These are phyloP conservation scores for Abrus pulchellus DNA, from an alignment of 306 rosid species.

Conservation along the genomic window DNA sequence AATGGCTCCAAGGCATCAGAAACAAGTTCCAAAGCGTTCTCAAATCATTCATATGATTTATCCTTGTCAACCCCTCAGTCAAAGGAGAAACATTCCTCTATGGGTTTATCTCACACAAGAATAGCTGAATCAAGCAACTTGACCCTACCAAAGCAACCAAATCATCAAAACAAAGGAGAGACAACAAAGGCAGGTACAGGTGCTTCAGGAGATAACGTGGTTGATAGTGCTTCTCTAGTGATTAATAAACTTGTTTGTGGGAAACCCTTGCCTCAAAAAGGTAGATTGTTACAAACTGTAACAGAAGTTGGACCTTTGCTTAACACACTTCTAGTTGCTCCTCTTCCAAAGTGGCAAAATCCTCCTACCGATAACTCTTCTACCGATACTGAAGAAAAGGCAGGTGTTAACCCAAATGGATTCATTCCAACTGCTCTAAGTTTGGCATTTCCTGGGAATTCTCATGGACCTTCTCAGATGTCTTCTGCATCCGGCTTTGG, in stretches of 20 bases:
- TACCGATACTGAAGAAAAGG: constrained; percentile 14
- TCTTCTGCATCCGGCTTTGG: not conserved
- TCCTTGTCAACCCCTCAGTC: constrained; percentile 38
- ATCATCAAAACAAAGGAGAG: not conserved
- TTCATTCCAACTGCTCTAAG: constrained; percentile 50
- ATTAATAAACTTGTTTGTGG: constrained; percentile 45
- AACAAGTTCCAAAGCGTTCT: constrained; percentile 6
- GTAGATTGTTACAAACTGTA: constrained; percentile 58
- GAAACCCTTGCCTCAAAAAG: constrained; percentile 61
- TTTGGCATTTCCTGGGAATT: constrained; percentile 54
- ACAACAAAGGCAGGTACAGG: not conserved
- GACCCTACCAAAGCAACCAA: constrained; percentile 32
- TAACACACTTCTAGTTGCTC: constrained; percentile 59
- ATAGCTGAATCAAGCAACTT: constrained; percentile 34
- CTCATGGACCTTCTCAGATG: constrained; percentile 30
- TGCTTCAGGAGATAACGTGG: constrained; percentile 18
- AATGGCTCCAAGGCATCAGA: constrained; percentile 31
- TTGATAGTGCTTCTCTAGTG: constrained; percentile 37
- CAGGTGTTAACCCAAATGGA: constrained; percentile 28
- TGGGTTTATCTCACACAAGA: constrained; percentile 8
- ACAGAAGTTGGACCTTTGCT: constrained; percentile 63
- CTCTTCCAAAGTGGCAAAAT: constrained; percentile 58
- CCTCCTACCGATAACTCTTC: constrained; percentile 42
- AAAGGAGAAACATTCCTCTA: constrained; percentile 31
- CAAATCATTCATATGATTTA: constrained; percentile 39